Base-by-base conservation (phyloP, 164 flowering plant species). In the Akebia trifoliata region DNA sequence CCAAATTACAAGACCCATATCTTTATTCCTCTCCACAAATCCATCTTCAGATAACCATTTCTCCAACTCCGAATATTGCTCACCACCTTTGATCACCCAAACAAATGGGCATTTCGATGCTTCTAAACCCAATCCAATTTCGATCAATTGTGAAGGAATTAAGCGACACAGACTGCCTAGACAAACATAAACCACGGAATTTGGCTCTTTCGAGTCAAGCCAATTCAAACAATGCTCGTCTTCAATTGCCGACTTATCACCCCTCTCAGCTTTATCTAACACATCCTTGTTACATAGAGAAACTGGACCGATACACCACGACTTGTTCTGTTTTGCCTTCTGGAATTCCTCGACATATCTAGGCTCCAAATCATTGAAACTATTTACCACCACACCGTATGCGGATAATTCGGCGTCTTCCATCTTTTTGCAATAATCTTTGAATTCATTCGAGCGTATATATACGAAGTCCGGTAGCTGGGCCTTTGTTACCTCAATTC, bases 1-100 rank as follows among this genome's bases (percentile, higher is more conserved):
- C n/a, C n/a, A n/a, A n/a, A n/a, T n/a, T n/a, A n/a, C n/a, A n/a
- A n/a, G n/a, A n/a, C n/a, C n/a, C n/a, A n/a, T n/a, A n/a, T n/a
- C n/a, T n/a, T n/a, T n/a, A n/a, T n/a, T n/a, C n/a, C n/a, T n/a
- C n/a, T n/a, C n/a, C n/a, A n/a, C n/a, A n/a, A n/a, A n/a, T n/a
- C n/a, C n/a, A n/a, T n/a, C n/a, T n/a, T n/a, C n/a, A n/a, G n/a
- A n/a, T n/a, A n/a, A n/a, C n/a, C n/a, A n/a, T n/a, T n/a, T n/a
- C n/a, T n/a, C n/a, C n/a, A n/a, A n/a, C n/a, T n/a, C n/a, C n/a
- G n/a, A n/a, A n/a, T n/a, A n/a, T n/a, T n/a, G n/a, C n/a, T n/a
- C n/a, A n/a, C n/a, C n/a, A n/a, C n/a, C n/a, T 56, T 64, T 76
- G 5, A 78, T 48, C 4, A 76, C 74, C 85, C 79, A 81, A 20